Percentiles rank a stretch among this genome's conserved stretches.
phyloP scores from a whole-genome alignment of 2,329 filamentous ascomycete species.

The Alternaria ethzedia region DNA sequence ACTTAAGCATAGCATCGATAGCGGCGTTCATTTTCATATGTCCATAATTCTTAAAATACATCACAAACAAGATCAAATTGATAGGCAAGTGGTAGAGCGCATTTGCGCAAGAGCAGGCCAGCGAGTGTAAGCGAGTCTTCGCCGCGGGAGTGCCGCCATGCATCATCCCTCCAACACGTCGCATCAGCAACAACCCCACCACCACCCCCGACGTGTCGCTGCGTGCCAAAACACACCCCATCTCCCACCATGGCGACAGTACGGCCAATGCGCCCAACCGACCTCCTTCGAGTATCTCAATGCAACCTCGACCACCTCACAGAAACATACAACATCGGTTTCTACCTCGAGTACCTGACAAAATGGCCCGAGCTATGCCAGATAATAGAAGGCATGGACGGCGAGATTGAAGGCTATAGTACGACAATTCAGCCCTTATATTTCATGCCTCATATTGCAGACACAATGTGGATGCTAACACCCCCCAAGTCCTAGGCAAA shows the following conservation, averaged over 20 bases:
- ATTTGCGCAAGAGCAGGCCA: neutral
- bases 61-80: neutral
- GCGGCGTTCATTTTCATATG: neutral
- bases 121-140: conserved; percentile 24
- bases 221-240: neutral
- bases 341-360: conserved; percentile 95
- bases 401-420: conserved; percentile 96
- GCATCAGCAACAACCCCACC: conserved; percentile 1
- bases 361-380: conserved; percentile 96
- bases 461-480: too few relatives aligned
- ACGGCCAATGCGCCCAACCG: conserved; percentile 70
- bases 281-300: conserved; percentile 87
- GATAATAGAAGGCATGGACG: conserved; percentile 82
- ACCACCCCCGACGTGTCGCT: neutral
- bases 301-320: conserved; percentile 96
- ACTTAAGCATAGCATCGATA: neutral
- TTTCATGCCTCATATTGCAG: too few relatives aligned
- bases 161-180: neutral
- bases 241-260: conserved; percentile 73
- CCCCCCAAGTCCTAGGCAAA: conserved; percentile 89
- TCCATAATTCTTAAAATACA: neutral
- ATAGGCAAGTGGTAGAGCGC: neutral
- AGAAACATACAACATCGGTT: conserved; percentile 95
- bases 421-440: too few relatives aligned
- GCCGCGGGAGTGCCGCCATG: conserved; percentile 20